phyloP scores from a whole-genome alignment of 1,284 basidiomycete genomes.

The Boletus sp. region DNA sequence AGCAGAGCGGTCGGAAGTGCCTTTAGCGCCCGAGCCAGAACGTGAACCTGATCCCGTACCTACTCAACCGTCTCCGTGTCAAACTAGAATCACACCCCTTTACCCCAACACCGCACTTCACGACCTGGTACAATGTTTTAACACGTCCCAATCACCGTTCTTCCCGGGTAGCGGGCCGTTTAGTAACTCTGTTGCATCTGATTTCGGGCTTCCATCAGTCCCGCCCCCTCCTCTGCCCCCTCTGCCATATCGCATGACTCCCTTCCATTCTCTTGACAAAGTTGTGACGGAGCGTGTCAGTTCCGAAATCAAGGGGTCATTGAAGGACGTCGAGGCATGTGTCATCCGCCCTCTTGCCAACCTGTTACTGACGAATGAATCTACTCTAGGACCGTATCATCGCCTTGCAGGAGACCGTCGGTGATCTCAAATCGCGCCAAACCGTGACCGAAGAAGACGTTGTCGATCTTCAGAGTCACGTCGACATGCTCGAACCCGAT shows the following conservation, averaged over 20 bases:
- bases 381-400: conserved; percentile 25
- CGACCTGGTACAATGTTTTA: conserved; percentile 22
- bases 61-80: conserved; percentile 1
- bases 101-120: conserved; percentile 8
- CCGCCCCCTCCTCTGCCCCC: conserved; percentile 10
- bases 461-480: conserved; percentile 40
- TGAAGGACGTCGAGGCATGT: conserved; percentile 25
- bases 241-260: conserved; percentile 9
- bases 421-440: conserved; percentile 26
- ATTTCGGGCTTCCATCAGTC: conserved; percentile 22
- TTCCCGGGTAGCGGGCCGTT: conserved; percentile 24
- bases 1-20: conserved; percentile 8
- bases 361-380: conserved; percentile 4
- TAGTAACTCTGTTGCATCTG: conserved; percentile 20
- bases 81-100: conserved; percentile 3
- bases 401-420: conserved; percentile 20
- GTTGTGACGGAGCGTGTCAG: conserved; percentile 19
- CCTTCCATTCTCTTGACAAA: conserved; percentile 18
- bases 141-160: conserved; percentile 17
- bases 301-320: conserved; percentile 22
- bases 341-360: neutral
- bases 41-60: neutral
- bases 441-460: conserved; percentile 34
- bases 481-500: conserved; percentile 38
- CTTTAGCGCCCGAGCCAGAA: conserved; percentile 2